A percentile compares a stretch with the other conserved stretches of the same genome.
Evolutionary conservation across 1,139 yeast genomes (phyloP).

Genomic region (Yamadazyma jaroonii): DNA sequence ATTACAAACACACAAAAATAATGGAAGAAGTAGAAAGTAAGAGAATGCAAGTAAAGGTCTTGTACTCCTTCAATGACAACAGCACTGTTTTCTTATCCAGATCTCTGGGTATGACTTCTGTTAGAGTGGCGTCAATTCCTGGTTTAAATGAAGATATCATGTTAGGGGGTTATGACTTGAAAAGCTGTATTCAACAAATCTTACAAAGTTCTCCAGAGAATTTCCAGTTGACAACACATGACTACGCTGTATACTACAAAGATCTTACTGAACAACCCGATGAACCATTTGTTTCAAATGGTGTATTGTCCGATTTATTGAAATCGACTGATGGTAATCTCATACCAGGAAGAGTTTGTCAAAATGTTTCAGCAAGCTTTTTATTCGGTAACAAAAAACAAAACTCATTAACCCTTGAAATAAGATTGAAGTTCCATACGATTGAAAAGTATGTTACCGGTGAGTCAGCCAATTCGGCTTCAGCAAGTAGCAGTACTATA

Average conservation of each 20-base stretch:
- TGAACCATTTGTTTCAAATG: slow-evolving; percentile 76
- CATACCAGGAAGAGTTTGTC: slow-evolving; percentile 71
- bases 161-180: slow-evolving; percentile 57
- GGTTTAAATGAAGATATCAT: slow-evolving; percentile 32
- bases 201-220: slow-evolving; percentile 57
- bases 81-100: slow-evolving; percentile 58
- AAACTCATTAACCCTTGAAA: slow-evolving; percentile 60
- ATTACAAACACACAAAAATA: neutral
- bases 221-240: slow-evolving; percentile 45
- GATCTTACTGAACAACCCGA: slow-evolving; percentile 71
- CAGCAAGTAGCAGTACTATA: neutral
- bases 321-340: slow-evolving; percentile 29
- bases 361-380: slow-evolving; percentile 56
- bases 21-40: slow-evolving; percentile 27
- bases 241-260: slow-evolving; percentile 69
- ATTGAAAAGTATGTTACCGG: slow-evolving; percentile 20
- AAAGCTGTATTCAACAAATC: slow-evolving; percentile 49
- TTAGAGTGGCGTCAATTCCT: slow-evolving; percentile 44
- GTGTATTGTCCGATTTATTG: slow-evolving; percentile 51
- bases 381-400: slow-evolving; percentile 44
- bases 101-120: slow-evolving; percentile 41
- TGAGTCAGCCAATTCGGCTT: neutral
- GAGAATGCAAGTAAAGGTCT: slow-evolving; percentile 52
- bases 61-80: slow-evolving; percentile 59
- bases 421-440: slow-evolving; percentile 56